Conservation (phyloP, 2,329 filamentous ascomycete species). For the Byssochlamys sp. region DNA sequence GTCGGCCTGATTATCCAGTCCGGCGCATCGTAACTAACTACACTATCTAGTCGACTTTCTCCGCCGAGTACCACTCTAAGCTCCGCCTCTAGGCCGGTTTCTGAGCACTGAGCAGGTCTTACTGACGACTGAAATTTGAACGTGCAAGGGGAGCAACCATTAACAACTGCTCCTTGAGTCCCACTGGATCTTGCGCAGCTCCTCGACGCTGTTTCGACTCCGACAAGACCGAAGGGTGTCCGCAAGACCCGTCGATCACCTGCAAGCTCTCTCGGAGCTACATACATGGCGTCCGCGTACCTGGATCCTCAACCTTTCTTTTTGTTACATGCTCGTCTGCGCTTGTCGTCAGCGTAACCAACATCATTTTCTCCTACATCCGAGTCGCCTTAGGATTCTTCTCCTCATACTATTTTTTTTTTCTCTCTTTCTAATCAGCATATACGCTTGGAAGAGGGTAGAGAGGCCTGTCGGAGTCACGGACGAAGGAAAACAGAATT, state of each 20-base stretch:
- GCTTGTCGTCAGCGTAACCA: not conserved
- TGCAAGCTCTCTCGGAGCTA: not conserved
- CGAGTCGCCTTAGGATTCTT: not conserved
- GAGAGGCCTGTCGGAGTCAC: not conserved
- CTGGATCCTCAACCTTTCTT: conserved; percentile 1
- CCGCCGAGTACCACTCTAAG: not conserved
- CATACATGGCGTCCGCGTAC: conserved; percentile 2
- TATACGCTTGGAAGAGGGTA: not conserved
- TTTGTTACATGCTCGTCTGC: conserved; percentile 1
- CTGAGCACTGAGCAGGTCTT: not conserved
- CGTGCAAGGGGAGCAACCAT: not conserved
- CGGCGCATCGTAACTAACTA: not conserved
- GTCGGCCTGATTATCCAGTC: not conserved
- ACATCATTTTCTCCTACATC: not conserved
- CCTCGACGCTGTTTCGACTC: not conserved
- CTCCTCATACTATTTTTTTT: not conserved
- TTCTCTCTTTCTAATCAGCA: too few species aligned
- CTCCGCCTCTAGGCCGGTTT: not conserved
- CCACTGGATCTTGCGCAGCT: not conserved
- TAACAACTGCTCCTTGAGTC: not conserved
- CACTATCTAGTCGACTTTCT: not conserved
- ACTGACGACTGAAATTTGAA: not conserved
- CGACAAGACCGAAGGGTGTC: not conserved
- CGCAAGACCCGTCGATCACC: not conserved
- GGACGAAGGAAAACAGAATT: not conserved